These are phyloP conservation scores for Yamadazyma insecticola DNA, from an alignment of 805 yeast species.

Conservation along the genomic window DNA sequence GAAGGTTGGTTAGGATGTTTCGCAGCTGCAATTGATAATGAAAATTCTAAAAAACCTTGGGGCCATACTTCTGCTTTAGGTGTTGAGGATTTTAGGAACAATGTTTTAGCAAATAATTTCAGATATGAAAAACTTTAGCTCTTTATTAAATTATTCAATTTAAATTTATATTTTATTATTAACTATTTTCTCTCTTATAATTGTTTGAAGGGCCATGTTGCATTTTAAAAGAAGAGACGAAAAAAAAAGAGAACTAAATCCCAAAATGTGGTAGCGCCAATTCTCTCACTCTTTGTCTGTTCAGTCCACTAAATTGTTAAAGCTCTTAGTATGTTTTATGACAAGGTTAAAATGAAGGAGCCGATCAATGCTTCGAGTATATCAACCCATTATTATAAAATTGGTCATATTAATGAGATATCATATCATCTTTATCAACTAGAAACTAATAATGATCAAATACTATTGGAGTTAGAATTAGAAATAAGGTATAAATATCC, in stretches of 20 bases:
- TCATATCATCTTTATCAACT: constrained; percentile 27
- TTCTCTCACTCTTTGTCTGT: too few species aligned
- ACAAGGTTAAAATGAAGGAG: too few species aligned
- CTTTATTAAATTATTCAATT: not conserved
- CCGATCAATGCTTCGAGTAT: constrained; percentile 20
- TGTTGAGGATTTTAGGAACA: constrained; percentile 21
- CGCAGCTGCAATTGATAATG: constrained; percentile 27
- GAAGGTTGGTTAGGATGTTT: constrained; percentile 28
- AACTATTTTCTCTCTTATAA: not conserved
- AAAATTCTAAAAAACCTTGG: constrained; percentile 28
- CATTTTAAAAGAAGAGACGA: too few species aligned
- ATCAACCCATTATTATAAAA: constrained; percentile 35
- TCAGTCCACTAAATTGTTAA: too few species aligned
- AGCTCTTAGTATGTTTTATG: too few species aligned
- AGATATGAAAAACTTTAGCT: constrained; percentile 15
- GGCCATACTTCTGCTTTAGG: constrained; percentile 33
- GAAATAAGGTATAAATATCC: constrained; percentile 32
- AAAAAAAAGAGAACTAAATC: too few species aligned
- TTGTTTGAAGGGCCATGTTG: too few species aligned
- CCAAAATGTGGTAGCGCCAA: too few species aligned
- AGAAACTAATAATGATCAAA: constrained; percentile 28
- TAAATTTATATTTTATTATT: too few species aligned
- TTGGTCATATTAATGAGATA: constrained; percentile 31
- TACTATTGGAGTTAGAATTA: constrained; percentile 36
- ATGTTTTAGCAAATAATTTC: constrained; percentile 21